Evolutionary conservation across 2,329 filamentous ascomycete species (phyloP).

Genomic region (Fusarium citri): DNA sequence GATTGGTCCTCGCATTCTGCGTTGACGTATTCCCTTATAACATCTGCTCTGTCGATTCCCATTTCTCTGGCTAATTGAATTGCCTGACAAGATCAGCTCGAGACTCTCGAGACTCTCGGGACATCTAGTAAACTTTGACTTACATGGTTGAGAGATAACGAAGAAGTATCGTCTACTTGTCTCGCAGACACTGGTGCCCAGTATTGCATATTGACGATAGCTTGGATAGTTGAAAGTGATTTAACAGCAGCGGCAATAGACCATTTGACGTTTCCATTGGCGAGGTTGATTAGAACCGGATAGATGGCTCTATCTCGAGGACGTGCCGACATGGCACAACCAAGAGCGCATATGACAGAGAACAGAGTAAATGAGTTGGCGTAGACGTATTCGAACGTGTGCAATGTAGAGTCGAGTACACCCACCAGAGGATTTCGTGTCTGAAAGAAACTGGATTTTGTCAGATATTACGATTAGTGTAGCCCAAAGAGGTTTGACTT

Average conservation of each 20-base stretch:
- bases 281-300: not conserved
- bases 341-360: conserved; percentile 12
- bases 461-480: accelerated
- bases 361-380: conserved; percentile 15
- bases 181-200: conserved; percentile 7
- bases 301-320: conserved; percentile 20
- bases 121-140: no score
- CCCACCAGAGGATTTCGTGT: conserved; percentile 14
- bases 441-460: conserved; percentile 1
- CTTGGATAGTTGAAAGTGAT: conserved; percentile 11
- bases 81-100: not conserved
- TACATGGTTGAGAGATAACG: conserved; percentile 5
- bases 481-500: accelerated
- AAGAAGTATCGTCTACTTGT: conserved; percentile 14
- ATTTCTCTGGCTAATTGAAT: conserved; percentile 14
- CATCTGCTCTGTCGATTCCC: conserved; percentile 3
- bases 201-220: conserved; percentile 17
- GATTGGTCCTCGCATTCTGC: not conserved
- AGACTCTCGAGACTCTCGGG: no score
- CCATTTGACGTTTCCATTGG: conserved; percentile 11
- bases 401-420: conserved; percentile 7
- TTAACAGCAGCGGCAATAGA: conserved; percentile 9
- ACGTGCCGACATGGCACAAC: conserved; percentile 9
- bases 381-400: conserved; percentile 18
- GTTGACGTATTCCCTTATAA: conserved; percentile 13